Evolutionary conservation across 371 early-diverging fungal species (phyloP), one percentile per base, ranked within the genome.

Genomic region (Circinella minor): DNA sequence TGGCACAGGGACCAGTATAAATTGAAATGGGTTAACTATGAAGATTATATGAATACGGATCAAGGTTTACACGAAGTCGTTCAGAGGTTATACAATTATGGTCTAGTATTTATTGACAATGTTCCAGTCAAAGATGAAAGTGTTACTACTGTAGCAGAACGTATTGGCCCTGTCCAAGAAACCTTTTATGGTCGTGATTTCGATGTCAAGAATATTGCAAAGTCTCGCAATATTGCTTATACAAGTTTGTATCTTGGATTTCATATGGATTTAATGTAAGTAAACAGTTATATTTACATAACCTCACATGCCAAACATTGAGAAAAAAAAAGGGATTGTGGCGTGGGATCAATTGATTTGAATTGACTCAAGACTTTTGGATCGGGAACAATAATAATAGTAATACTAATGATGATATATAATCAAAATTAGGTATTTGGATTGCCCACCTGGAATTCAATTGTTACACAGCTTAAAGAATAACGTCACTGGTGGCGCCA

Each of bases 201-300:
- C 89, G 90, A 96, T 80, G 96, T 96, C 47, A 90, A 90, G 74
- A 92, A 88, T 47, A 83, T 90, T 9, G 90, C 90, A 4, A 80
- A 93, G 55, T 90, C 94, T 17, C 91, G 88, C 70, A 96, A 96
- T 77, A 93, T 96, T 74, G 96, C 96, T 13, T 96, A 96, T 71
- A 95, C 96, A 1, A 83, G 85, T 67, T 77, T 95, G 38, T 88
- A 90, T 70, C 85, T 96, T 15, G 95, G 94, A 3, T 88, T 94
- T 65, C 96, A 96, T 75, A 96, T 96, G 96, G 96, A 96, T 85
- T 81, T 96, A 63, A 81, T 95, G 95, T 94, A 87, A 80, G 87
- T 72, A 8, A 20, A 64, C 55, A 57, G 36, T 3, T 11, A 36
- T 13, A 49, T 14, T 13, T 13, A 51, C 14, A 13, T 8, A 3